phyloP scores from a whole-genome alignment of 2,329 filamentous ascomycete species.

The Trichophyton verrucosum region DNA sequence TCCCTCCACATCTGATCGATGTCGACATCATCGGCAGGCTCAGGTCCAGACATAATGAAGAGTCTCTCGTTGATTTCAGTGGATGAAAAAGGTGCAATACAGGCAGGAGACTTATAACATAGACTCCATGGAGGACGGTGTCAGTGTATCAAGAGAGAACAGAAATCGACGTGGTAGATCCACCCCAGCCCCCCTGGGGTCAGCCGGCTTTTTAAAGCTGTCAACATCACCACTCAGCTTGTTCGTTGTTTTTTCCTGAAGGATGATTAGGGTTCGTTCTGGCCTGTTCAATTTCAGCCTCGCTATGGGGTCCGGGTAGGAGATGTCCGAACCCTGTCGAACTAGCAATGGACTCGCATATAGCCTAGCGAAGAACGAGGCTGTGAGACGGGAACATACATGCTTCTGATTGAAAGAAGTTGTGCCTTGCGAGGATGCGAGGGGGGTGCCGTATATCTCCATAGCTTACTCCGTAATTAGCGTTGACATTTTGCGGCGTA shows the following conservation, averaged over 20 bases:
- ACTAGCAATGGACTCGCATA: neutral
- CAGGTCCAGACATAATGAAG: slow-evolving; percentile 5
- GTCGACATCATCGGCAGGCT: slow-evolving; percentile 8
- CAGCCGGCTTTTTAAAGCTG: neutral
- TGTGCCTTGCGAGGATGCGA: neutral
- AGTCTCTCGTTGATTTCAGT: neutral
- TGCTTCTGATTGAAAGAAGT: neutral
- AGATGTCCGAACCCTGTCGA: neutral
- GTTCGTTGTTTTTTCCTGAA: neutral
- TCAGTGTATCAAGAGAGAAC: neutral
- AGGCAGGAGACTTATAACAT: neutral
- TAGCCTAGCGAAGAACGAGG: neutral
- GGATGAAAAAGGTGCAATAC: neutral
- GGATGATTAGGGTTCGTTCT: neutral
- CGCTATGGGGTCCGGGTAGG: neutral
- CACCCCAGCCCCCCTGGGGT: neutral
- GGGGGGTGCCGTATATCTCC: too few relatives aligned
- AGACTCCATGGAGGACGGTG: neutral
- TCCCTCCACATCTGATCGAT: slow-evolving; percentile 13
- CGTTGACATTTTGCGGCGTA: too few relatives aligned
- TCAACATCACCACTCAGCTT: neutral
- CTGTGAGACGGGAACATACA: neutral
- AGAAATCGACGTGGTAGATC: neutral
- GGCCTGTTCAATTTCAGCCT: neutral
- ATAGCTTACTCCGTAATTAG: too few relatives aligned